phyloP scores from a whole-genome alignment of 192 early-diverging fungal species.

The Ambispora gerdemannii region DNA sequence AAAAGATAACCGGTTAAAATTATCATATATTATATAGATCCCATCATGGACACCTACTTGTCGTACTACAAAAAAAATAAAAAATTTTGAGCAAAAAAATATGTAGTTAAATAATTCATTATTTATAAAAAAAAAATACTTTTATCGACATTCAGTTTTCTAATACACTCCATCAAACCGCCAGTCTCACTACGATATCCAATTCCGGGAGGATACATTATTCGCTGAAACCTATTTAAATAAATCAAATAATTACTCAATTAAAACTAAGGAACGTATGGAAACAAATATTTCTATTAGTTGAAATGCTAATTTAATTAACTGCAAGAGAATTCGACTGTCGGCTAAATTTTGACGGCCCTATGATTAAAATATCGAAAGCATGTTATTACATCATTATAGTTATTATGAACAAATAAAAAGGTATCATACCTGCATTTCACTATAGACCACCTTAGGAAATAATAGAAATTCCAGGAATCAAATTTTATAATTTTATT shows the following conservation, averaged over 20 bases:
- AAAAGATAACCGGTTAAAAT: conserved; percentile 30
- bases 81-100: not conserved
- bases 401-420: not conserved
- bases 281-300: not conserved
- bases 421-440: conserved; percentile 52
- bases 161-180: conserved; percentile 54
- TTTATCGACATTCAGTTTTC: conserved; percentile 55
- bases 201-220: conserved; percentile 55
- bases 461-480: conserved; percentile 1
- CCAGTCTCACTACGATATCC: conserved; percentile 63
- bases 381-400: too few species aligned
- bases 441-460: conserved; percentile 54
- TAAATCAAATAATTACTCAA: not conserved
- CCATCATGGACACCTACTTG: conserved; percentile 5
- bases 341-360: conserved; percentile 49
- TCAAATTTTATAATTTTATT: not conserved
- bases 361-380: too few species aligned
- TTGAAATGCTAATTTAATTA: not conserved
- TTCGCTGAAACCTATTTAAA: conserved; percentile 43
- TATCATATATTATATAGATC: not conserved
- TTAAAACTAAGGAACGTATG: not conserved
- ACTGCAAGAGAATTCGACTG: conserved; percentile 44
- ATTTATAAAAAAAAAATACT: conserved; percentile 44
- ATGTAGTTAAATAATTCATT: not conserved
- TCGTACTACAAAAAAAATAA: conserved; percentile 17